A percentile compares a stretch with the other conserved stretches of the same genome.
Evolutionary conservation across 495 filamentous ascomycete genomes (phyloP).

Genomic region (Amniculicola lignicola): DNA sequence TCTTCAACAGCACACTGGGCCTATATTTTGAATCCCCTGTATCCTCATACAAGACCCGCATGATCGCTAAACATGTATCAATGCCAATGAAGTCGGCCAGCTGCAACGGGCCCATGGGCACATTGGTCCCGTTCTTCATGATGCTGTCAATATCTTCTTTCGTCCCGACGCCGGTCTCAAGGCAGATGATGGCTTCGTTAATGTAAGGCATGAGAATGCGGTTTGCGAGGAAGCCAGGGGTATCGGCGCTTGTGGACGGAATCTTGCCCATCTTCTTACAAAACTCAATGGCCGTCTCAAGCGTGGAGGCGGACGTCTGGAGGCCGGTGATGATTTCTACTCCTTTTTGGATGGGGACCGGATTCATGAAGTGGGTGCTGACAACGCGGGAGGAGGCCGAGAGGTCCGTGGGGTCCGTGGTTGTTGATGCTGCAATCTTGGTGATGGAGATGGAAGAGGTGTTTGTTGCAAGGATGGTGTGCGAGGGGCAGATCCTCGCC

Average conservation of each 20-base stretch:
- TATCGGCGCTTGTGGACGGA: constrained; percentile 77
- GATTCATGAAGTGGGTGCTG: constrained; percentile 99
- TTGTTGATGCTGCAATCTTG: constrained; percentile 80
- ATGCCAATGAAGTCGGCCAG: constrained; percentile 97
- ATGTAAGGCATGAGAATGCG: constrained; percentile 99
- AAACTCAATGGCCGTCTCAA: constrained; percentile 81
- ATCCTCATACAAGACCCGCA: constrained; percentile 91
- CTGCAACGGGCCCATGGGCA: constrained; percentile 94
- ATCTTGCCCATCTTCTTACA: constrained; percentile 92
- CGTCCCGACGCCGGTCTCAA: constrained; percentile 86
- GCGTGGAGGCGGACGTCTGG: constrained; percentile 79
- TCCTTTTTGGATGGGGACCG: constrained; percentile 92
- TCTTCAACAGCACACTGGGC: constrained; percentile 75
- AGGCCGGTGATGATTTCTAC: constrained; percentile 95
- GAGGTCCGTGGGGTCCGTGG: constrained; percentile 68
- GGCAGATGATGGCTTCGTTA: constrained; percentile 95
- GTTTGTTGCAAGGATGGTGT: constrained; percentile 94
- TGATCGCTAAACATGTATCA: constrained; percentile 94
- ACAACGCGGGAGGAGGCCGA: constrained; percentile 84
- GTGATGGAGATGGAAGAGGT: constrained; percentile 98
- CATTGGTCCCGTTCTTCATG: constrained; percentile 99
- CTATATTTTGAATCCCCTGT: constrained; percentile 95
- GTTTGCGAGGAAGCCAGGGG: constrained; percentile 93
- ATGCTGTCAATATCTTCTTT: constrained; percentile 92
- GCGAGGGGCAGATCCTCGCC: constrained; percentile 75